Base-by-base conservation (phyloP, 805 yeast species). In the Blastobotrys parvus region DNA sequence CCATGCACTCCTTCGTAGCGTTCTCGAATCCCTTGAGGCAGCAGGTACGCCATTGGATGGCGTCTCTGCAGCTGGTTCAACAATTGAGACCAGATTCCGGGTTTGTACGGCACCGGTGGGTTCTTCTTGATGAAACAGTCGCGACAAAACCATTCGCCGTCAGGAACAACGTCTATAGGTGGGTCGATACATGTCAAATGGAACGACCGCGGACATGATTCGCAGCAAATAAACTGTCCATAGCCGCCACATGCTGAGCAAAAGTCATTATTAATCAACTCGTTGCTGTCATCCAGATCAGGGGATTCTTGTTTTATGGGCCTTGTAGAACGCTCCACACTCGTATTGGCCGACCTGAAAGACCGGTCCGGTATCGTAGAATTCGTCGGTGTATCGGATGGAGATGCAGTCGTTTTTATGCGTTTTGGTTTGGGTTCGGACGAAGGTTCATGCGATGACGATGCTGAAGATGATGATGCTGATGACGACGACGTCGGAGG, bases 171-270 rank as follows among this genome's bases (percentile, higher is more conserved):
- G 40, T 74, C 70, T 27, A 81, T 64, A 0, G 98, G 97, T 2
- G 97, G 97, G 54, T 85, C 82, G 47, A 90, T 75, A 60, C 98
- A 90, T 3, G 84, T 70, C 57, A 92, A 87, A 59, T 90, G 98
- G 63, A 90, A 92, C 1, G 95, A 84, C 54, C 72, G 73, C 0
- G 97, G 96, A 62, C 98, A 90, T 1, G 84, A 71, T 54, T 90
- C 98, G 64, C 98, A 90, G 63, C 97, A 92, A 19, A 90, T 68
- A 54, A 90, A 88, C 21, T 84, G 72, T 10, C 98, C 98, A 0
- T 88, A 69, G 21, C 87, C 85, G 1, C 94, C 89, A 65, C 98
- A 90, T 0, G 92, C 72, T n/a, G 84, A 69, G 57, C 98, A 90
- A 60, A 73, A 89, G 60, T 90, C 98, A 48, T 89, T 94, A 59